A percentile compares a stretch with the other conserved stretches of the same genome.
phyloP scores from a whole-genome alignment of 805 yeast genomes.

The Metschnikowia aberdeeniae region DNA sequence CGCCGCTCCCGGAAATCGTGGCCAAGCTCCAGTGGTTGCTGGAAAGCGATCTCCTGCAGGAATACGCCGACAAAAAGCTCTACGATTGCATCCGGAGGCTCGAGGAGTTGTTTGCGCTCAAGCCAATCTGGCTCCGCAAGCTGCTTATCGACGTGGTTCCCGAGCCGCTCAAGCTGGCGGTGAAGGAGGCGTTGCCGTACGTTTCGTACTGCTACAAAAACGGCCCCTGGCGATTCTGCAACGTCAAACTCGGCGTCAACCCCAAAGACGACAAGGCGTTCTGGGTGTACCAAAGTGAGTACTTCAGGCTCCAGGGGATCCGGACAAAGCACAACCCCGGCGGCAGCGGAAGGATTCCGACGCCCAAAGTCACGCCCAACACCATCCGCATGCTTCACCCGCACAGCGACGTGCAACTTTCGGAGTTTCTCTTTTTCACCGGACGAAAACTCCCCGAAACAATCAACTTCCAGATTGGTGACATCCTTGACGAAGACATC shows the following conservation, averaged over 20 bases:
- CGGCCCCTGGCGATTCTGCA: constrained; percentile 95
- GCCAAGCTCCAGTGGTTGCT: constrained; percentile 30
- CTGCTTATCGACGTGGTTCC: constrained; percentile 61
- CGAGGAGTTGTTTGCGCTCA: constrained; percentile 50
- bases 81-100: constrained; percentile 43
- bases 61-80: constrained; percentile 32
- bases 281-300: constrained; percentile 77
- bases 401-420: constrained; percentile 19
- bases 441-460: constrained; percentile 68
- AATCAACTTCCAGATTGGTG: constrained; percentile 74
- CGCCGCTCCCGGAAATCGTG: constrained; percentile 47
- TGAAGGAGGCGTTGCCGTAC: constrained; percentile 79
- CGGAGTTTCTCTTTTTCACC: constrained; percentile 54
- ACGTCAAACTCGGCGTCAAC: constrained; percentile 72
- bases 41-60: constrained; percentile 30
- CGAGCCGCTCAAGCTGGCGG: constrained; percentile 34
- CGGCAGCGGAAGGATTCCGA: neutral
- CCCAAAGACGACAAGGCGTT: constrained; percentile 55
- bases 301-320: constrained; percentile 54
- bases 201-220: constrained; percentile 76
- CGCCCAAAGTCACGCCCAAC: constrained; percentile 23
- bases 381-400: constrained; percentile 18
- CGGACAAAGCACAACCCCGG: constrained; percentile 13
- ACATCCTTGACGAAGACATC: constrained; percentile 66
- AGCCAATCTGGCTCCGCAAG: constrained; percentile 85